Percentiles rank a stretch among this genome's conserved stretches.
Conservation (phyloP, 2,329 filamentous ascomycete species). For the Byssochlamys sp. region DNA sequence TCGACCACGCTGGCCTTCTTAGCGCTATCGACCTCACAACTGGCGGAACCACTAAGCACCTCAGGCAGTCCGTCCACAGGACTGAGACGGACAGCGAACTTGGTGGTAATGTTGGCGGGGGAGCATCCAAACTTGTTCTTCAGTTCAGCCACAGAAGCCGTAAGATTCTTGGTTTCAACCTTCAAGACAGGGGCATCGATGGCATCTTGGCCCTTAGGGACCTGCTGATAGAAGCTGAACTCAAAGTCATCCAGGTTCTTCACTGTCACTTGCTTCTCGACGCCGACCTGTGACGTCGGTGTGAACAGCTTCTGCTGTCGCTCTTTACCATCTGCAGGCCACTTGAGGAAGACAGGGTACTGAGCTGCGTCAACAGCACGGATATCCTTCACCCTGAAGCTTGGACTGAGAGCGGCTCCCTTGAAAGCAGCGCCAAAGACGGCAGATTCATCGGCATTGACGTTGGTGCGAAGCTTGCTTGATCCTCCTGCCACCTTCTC, state of each 20-base stretch:
- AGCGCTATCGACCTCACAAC: slow-evolving; percentile 67
- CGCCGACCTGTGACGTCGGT: slow-evolving; percentile 63
- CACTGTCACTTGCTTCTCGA: slow-evolving; percentile 74
- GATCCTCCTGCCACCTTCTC: slow-evolving; percentile 62
- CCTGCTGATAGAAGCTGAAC: slow-evolving; percentile 68
- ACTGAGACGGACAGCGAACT: slow-evolving; percentile 64
- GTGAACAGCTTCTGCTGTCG: slow-evolving; percentile 77
- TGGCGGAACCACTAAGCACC: slow-evolving; percentile 63
- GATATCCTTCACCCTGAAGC: slow-evolving; percentile 97
- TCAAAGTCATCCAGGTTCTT: slow-evolving; percentile 73
- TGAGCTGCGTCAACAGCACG: slow-evolving; percentile 64
- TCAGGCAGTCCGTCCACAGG: slow-evolving; percentile 69
- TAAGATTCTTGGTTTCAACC: slow-evolving; percentile 75
- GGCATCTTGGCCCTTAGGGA: slow-evolving; percentile 37
- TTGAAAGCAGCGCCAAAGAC: slow-evolving; percentile 94
- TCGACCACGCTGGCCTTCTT: slow-evolving; percentile 77
- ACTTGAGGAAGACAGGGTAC: slow-evolving; percentile 68
- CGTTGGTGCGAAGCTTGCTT: slow-evolving; percentile 79
- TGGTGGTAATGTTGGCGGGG: slow-evolving; percentile 67
- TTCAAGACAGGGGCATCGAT: slow-evolving; percentile 53
- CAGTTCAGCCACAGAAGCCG: slow-evolving; percentile 66
- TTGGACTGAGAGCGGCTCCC: slow-evolving; percentile 81
- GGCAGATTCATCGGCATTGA: slow-evolving; percentile 93
- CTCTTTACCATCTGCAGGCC: slow-evolving; percentile 60
- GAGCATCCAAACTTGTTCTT: slow-evolving; percentile 70